A percentile compares a stretch with the other conserved stretches of the same genome.
phyloP scores from a whole-genome alignment of 495 filamentous ascomycete species.

The Aspergillus nanangensis region DNA sequence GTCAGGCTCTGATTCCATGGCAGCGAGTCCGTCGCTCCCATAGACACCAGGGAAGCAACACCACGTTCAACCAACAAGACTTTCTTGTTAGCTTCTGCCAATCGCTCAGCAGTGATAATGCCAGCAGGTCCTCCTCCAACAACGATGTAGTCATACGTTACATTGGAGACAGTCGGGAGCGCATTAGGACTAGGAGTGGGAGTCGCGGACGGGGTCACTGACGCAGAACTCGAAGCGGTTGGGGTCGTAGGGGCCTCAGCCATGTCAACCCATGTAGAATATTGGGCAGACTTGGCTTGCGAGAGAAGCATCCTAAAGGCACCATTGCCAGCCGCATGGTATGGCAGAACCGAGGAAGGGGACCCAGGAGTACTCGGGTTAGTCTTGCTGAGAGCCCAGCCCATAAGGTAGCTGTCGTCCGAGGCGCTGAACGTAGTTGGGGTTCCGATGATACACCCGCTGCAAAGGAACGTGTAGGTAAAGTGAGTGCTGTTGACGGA shows the following conservation, averaged over 20 bases:
- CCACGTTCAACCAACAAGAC: conserved; percentile 29
- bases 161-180: conserved; percentile 6
- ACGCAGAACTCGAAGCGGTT: conserved; percentile 3
- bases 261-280: conserved; percentile 24
- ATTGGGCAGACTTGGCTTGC: conserved; percentile 20
- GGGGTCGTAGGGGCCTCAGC: conserved; percentile 5
- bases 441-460: conserved; percentile 21
- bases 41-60: conserved; percentile 12
- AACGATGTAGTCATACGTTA: conserved; percentile 21
- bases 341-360: conserved; percentile 12
- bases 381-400: conserved; percentile 23
- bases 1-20: conserved; percentile 43
- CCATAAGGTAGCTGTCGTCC: conserved; percentile 16
- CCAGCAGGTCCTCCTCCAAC: conserved; percentile 21
- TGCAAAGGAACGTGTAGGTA: conserved; percentile 35
- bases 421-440: conserved; percentile 14
- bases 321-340: conserved; percentile 32
- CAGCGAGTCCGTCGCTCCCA: conserved; percentile 11
- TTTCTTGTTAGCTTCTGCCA: conserved; percentile 49
- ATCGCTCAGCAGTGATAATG: conserved; percentile 52
- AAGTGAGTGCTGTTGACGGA: conserved; percentile 30
- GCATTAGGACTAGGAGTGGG: conserved; percentile 8
- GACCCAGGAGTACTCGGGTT: conserved; percentile 14
- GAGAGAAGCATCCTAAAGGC: conserved; percentile 24
- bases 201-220: conserved; percentile 5